phyloP scores from a whole-genome alignment of 352 stramenopile species.

The Thalassiosira livingstoniorum region DNA sequence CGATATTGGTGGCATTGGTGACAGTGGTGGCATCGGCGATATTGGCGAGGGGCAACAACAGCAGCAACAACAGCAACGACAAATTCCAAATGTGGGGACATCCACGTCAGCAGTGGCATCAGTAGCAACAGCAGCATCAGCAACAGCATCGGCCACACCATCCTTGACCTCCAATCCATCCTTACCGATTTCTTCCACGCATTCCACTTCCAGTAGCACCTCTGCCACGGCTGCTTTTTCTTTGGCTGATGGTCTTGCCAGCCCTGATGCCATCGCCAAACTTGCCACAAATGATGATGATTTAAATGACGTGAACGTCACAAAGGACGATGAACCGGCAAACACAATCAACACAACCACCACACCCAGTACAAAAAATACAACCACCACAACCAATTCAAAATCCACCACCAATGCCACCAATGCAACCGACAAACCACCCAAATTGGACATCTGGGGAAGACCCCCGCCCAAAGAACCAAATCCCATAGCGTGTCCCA shows the following conservation, averaged over 20 bases:
- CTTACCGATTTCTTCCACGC: too few relatives aligned
- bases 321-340: too few relatives aligned
- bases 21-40: background rate
- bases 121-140: background rate
- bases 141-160: background rate
- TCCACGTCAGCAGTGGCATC: background rate
- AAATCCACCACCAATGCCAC: background rate
- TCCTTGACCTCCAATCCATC: too few relatives aligned
- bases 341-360: too few relatives aligned
- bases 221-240: too few relatives aligned
- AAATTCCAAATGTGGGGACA: background rate
- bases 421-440: background rate
- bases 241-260: too few relatives aligned
- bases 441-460: conserved; percentile 7
- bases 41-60: background rate
- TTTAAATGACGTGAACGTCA: too few relatives aligned
- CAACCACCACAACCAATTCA: background rate
- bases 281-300: too few relatives aligned
- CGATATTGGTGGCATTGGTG: background rate
- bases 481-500: background rate
- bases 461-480: background rate
- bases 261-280: too few relatives aligned
- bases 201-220: too few relatives aligned
- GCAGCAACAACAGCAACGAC: background rate
- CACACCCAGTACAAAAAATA: too few relatives aligned